Percentiles rank a stretch among this genome's conserved stretches.
Conservation (phyloP, 208 protist species). For the Wallacemonas collosoma region DNA sequence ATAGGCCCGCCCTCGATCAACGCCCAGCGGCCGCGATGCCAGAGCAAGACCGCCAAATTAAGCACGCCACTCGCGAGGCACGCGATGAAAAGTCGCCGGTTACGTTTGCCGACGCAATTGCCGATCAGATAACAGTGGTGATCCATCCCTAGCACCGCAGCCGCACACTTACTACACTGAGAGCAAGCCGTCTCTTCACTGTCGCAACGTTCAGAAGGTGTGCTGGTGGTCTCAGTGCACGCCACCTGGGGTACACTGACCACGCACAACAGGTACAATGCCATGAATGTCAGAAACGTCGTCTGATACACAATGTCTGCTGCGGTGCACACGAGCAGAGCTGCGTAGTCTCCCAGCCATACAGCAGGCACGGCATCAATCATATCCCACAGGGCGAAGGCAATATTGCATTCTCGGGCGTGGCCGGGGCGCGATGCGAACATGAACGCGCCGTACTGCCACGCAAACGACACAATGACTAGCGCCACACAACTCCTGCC, state of each 20-base stretch:
- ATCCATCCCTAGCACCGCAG: conserved; percentile 43
- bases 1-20: conserved; percentile 25
- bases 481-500: conserved; percentile 34
- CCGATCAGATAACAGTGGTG: conserved; percentile 73
- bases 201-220: neutral
- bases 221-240: neutral
- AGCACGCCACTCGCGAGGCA: conserved; percentile 34
- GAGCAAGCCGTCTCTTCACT: neutral
- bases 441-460: conserved; percentile 68
- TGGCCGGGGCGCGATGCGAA: conserved; percentile 29
- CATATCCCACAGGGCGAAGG: conserved; percentile 36
- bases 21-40: conserved; percentile 41
- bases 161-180: conserved; percentile 45
- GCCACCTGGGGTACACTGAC: conserved; percentile 44
- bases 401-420: conserved; percentile 29
- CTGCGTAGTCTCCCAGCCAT: neutral
- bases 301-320: conserved; percentile 35
- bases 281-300: conserved; percentile 29
- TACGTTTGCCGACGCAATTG: conserved; percentile 59
- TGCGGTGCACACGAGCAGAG: conserved; percentile 22
- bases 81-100: conserved; percentile 37
- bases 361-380: conserved; percentile 27
- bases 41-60: conserved; percentile 57
- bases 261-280: conserved; percentile 43
- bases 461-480: conserved; percentile 45